phyloP scores from a whole-genome alignment of 31 red algal species.

The Endocladia muricata region DNA sequence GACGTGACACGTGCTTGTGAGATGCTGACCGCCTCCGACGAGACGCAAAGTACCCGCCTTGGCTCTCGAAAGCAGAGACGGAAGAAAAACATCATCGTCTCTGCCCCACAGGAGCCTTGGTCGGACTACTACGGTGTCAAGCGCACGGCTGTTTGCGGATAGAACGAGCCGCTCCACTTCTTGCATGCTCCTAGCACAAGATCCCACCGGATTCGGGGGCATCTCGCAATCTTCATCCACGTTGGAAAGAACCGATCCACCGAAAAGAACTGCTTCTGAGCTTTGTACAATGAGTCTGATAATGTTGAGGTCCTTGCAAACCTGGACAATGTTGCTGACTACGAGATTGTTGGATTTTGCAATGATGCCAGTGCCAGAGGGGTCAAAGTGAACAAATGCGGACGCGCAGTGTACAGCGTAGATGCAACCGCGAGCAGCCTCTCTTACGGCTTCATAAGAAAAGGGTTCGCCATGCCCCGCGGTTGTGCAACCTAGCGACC shows the following conservation, averaged over 20 bases:
- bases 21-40: slow-evolving; percentile 26
- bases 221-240: not conserved
- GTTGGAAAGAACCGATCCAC: not conserved
- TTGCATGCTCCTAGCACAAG: slow-evolving; percentile 10
- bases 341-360: slow-evolving; percentile 1
- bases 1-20: slow-evolving; percentile 68
- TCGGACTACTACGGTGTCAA: slow-evolving; percentile 19
- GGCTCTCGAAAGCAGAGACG: not conserved
- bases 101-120: slow-evolving; percentile 23
- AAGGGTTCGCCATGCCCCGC: not conserved
- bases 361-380: not conserved
- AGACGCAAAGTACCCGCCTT: slow-evolving; percentile 20
- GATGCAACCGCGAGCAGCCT: slow-evolving; percentile 5
- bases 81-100: slow-evolving; percentile 14
- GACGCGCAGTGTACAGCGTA: not conserved
- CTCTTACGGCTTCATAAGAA: not conserved
- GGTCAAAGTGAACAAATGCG: slow-evolving; percentile 9
- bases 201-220: not conserved
- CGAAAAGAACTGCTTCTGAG: slow-evolving; percentile 12
- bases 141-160: slow-evolving; percentile 1
- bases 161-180: not conserved
- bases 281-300: slow-evolving; percentile 4
- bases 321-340: not conserved
- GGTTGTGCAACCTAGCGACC: slow-evolving; percentile 1
- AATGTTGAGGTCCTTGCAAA: slow-evolving; percentile 1